These are phyloP conservation scores for Echium plantagineum DNA, from an alignment of 257 asterid species.

Conservation along the genomic window DNA sequence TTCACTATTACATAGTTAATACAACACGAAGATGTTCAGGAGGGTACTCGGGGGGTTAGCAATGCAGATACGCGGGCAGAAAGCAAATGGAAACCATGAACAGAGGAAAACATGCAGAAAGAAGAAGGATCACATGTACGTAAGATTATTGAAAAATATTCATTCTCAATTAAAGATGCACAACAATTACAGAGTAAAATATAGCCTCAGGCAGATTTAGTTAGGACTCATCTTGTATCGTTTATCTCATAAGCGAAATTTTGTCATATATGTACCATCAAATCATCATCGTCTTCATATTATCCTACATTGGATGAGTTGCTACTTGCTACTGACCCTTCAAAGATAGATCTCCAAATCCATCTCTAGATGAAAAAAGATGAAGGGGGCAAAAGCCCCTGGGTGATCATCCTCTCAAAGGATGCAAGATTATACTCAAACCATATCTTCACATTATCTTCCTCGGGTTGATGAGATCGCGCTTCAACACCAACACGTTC, in stretches of 20 bases:
- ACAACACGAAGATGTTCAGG: too few relatives aligned
- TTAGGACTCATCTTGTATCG: neutral
- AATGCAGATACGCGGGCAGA: too few relatives aligned
- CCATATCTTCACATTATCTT: neutral
- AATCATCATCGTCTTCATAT: too few relatives aligned
- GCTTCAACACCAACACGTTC: neutral
- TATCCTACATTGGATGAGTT: neutral
- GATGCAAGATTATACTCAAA: neutral
- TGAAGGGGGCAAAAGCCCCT: too few relatives aligned
- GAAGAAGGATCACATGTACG: neutral
- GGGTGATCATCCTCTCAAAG: neutral
- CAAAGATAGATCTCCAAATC: neutral
- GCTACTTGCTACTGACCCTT: neutral
- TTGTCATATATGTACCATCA: too few relatives aligned
- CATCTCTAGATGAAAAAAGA: neutral
- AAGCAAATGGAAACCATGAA: too few relatives aligned
- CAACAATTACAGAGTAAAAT: neutral
- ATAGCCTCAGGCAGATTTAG: too few relatives aligned
- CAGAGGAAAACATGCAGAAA: neutral
- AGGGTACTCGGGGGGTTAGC: too few relatives aligned
- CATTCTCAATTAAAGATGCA: neutral
- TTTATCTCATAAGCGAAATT: neutral
- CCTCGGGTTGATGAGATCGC: neutral
- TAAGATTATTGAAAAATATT: neutral
- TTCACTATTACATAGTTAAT: too few relatives aligned